Evolutionary conservation across 768 basidiomycete genomes (phyloP).

Genomic region (Collybia sordida): DNA sequence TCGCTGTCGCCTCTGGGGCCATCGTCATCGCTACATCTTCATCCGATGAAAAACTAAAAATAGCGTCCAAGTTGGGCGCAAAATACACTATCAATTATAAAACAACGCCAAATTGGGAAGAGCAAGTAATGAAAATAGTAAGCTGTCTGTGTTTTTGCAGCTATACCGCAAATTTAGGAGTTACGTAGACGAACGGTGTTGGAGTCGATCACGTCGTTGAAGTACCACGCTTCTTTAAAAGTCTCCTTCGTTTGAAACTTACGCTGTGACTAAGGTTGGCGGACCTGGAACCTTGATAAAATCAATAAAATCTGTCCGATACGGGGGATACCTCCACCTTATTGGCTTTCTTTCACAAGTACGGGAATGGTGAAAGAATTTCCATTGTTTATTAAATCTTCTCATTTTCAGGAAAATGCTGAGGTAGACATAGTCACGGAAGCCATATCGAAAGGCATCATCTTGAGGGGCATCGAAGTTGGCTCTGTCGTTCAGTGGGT

Average conservation of each 20-base stretch:
- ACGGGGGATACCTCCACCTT: slow-evolving; percentile 44
- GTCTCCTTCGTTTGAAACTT: slow-evolving; percentile 2
- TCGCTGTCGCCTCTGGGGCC: slow-evolving; percentile 63
- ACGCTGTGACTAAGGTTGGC: slow-evolving; percentile 46
- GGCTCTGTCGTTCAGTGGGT: slow-evolving; percentile 58
- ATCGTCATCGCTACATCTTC: slow-evolving; percentile 68
- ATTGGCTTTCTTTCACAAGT: slow-evolving; percentile 54
- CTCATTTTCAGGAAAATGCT: slow-evolving; percentile 15
- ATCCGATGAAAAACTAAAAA: slow-evolving; percentile 59
- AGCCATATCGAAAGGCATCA: slow-evolving; percentile 36
- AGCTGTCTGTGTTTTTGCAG: slow-evolving; percentile 13
- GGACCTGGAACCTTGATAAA: slow-evolving; percentile 50
- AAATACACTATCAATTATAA: slow-evolving; percentile 64
- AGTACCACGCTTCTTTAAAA: slow-evolving; percentile 13
- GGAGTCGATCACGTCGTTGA: slow-evolving; percentile 42
- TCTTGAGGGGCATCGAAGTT: slow-evolving; percentile 51
- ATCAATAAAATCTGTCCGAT: slow-evolving; percentile 35
- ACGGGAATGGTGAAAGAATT: slow-evolving; percentile 1
- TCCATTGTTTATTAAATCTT: no score
- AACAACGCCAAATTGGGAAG: slow-evolving; percentile 55
- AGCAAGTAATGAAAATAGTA: slow-evolving; percentile 47
- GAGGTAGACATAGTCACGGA: slow-evolving; percentile 29
- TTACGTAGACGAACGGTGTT: slow-evolving; percentile 31
- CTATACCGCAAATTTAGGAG: slow-evolving; percentile 1
- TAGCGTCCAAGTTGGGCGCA: slow-evolving; percentile 51